Conservation (phyloP, 768 basidiomycete species). For the Mycena galericulata region DNA sequence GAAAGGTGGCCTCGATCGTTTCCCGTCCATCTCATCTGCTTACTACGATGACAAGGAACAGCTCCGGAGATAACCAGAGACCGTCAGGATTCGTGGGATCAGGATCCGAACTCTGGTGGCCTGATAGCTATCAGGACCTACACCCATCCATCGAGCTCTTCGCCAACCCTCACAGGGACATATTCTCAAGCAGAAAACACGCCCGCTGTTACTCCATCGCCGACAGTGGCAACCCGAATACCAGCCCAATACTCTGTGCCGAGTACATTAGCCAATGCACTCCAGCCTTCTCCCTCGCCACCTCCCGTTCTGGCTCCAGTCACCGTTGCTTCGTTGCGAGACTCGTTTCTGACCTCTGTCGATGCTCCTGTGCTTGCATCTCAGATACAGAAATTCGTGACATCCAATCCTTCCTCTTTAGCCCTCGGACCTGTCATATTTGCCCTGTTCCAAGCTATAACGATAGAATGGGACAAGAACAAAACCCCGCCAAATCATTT, state of each 20-base stretch:
- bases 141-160: constrained; percentile 29
- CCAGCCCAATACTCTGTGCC: constrained; percentile 24
- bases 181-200: constrained; percentile 54
- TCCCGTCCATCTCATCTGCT: constrained; percentile 20
- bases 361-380: constrained; percentile 63
- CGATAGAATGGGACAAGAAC: constrained; percentile 45
- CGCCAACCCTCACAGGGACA: constrained; percentile 49
- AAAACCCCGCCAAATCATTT: constrained; percentile 45
- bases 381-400: constrained; percentile 64
- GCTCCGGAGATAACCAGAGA: constrained; percentile 14
- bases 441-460: constrained; percentile 67
- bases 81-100: constrained; percentile 11
- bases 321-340: constrained; percentile 53
- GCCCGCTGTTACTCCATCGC: constrained; percentile 26
- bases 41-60: constrained; percentile 10
- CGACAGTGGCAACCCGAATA: constrained; percentile 24
- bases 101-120: not conserved
- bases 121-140: constrained; percentile 12
- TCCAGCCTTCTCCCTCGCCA: constrained; percentile 37
- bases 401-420: constrained; percentile 61
- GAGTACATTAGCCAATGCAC: constrained; percentile 32
- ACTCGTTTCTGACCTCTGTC: constrained; percentile 60
- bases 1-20: constrained; percentile 52
- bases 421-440: constrained; percentile 63
- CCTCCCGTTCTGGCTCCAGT: constrained; percentile 31